Evolutionary conservation across 495 filamentous ascomycete species (phyloP).

Genomic region (Annulohypoxylon stygium): DNA sequence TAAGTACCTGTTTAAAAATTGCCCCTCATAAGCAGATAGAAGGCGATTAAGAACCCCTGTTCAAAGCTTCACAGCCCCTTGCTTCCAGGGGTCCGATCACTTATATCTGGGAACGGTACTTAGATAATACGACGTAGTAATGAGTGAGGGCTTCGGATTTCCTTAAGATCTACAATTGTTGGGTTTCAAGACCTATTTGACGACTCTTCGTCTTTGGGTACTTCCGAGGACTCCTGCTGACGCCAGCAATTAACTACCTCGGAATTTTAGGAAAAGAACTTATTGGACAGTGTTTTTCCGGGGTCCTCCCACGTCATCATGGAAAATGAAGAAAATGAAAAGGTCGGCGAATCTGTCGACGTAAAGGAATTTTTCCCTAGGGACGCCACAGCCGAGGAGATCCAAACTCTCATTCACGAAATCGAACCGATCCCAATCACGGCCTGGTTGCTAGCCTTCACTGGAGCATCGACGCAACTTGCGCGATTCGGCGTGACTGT

Average conservation of each 20-base stretch:
- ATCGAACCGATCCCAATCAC: background rate
- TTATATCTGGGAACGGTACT: too few species aligned
- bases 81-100: too few species aligned
- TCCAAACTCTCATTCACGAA: constrained; percentile 6
- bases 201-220: background rate
- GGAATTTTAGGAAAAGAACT: background rate
- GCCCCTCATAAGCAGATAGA: too few species aligned
- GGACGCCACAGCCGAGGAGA: constrained; percentile 2
- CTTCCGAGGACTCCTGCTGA: background rate
- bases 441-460: constrained; percentile 6
- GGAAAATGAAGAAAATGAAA: background rate
- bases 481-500: constrained; percentile 15
- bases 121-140: too few species aligned
- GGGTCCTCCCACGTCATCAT: background rate
- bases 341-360: background rate
- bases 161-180: too few species aligned
- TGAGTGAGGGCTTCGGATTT: too few species aligned
- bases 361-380: constrained; percentile 1
- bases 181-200: too few species aligned
- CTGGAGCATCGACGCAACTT: background rate
- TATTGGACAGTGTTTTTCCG: background rate
- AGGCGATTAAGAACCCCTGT: too few species aligned
- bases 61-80: too few species aligned
- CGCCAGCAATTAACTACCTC: background rate
- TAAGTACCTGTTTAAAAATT: too few species aligned